Evolutionary conservation across 495 filamentous ascomycete species (phyloP).

Genomic region (Xylaria bambusicola): DNA sequence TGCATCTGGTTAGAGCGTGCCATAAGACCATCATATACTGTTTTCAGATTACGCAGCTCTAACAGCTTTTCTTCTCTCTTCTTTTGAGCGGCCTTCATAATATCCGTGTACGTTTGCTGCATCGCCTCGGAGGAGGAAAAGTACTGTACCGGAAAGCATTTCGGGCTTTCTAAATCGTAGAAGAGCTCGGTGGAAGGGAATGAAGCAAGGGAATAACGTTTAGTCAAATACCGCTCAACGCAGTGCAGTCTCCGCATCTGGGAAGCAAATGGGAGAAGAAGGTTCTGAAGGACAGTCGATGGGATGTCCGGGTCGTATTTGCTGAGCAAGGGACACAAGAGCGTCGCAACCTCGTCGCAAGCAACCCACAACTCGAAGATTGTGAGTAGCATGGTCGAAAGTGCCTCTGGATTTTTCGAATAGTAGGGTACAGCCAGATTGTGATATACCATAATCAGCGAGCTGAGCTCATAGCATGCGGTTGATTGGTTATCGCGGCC

Average conservation of each 20-base stretch:
- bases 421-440: slow-evolving; percentile 34
- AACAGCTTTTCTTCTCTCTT: slow-evolving; percentile 40
- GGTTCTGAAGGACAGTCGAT: slow-evolving; percentile 39
- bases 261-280: slow-evolving; percentile 49
- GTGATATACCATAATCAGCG: slow-evolving; percentile 28
- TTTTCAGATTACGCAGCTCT: slow-evolving; percentile 43
- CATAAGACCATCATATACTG: slow-evolving; percentile 39
- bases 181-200: slow-evolving; percentile 36
- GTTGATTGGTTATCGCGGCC: not conserved
- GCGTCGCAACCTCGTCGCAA: slow-evolving; percentile 51
- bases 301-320: slow-evolving; percentile 57
- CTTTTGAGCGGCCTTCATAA: slow-evolving; percentile 39
- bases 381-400: slow-evolving; percentile 62
- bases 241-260: slow-evolving; percentile 54
- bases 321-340: slow-evolving; percentile 44
- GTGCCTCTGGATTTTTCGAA: slow-evolving; percentile 46
- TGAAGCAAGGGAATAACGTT: slow-evolving; percentile 25
- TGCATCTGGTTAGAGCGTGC: slow-evolving; percentile 8
- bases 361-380: slow-evolving; percentile 66
- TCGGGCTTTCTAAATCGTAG: slow-evolving; percentile 19
- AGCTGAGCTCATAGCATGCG: slow-evolving; percentile 18
- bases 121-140: slow-evolving; percentile 33
- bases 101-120: slow-evolving; percentile 40
- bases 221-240: slow-evolving; percentile 54
- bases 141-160: not conserved